Base-by-base conservation (phyloP, 176 grass and related monocot species). In the Raddia guianensis region DNA sequence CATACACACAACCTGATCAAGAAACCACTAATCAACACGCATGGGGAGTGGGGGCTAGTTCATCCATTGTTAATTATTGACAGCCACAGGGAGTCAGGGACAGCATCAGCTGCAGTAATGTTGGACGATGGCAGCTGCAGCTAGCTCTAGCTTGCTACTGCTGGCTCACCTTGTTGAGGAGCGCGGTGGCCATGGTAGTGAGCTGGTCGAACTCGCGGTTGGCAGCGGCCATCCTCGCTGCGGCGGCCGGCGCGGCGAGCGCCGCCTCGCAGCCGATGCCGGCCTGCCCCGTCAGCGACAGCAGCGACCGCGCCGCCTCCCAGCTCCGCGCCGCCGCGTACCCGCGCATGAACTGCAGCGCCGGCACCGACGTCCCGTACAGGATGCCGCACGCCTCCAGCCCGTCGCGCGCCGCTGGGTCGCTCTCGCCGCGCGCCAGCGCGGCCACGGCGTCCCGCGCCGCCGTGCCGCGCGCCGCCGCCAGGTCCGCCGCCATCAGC, bases 361-460 rank as follows among this genome's bases (percentile, higher is more conserved):
- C 83, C 45, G 78, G 78, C 5, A 81, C 86, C 16, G 79, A 92
- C 11, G 53, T 19, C 8, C 90, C 74, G 79, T 88, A 92, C 35
- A 87, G 83, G 55, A 83, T 73, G 12, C 63, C 83, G 90, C 90
- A 88, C 42, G 78, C 76, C 85, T 64, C 78, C 66, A 88, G 4
- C 14, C 65, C 66, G 85, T 82, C 73, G 0, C 73, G 65, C n/a
- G 60, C 71, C 0, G 2, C 35, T 12, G 69, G 12, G 15, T 70
- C 54, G 45, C 10, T 13, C 0, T 34, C 72, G 0, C 10, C 16
- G 6, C 66, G 54, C 45, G 70, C 57, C 79, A 37, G 6, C 8
- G 64, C 65, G 9, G 72, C 32, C 47, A 57, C 84, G 6, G 65
- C 56, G 46, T 73, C 48, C 2, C 76, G 49, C 5, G 82, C 67